These are phyloP conservation scores for Calocybe cyanea DNA, from an alignment of 768 basidiomycete genomes.

Conservation along the genomic window DNA sequence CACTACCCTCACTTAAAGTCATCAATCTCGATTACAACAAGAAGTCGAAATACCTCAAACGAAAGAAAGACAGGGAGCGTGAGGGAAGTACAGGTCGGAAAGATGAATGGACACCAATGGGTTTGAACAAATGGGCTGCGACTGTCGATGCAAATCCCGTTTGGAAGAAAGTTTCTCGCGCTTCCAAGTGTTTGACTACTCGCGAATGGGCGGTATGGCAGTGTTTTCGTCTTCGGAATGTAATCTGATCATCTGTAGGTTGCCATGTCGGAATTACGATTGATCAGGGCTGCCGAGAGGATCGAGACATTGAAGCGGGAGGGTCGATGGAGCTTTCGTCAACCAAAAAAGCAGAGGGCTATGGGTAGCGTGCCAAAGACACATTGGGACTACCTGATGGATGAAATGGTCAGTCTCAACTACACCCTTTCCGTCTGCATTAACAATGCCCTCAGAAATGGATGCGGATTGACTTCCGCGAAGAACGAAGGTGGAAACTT, in stretches of 20 bases:
- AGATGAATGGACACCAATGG: conserved; percentile 65
- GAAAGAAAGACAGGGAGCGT: conserved; percentile 51
- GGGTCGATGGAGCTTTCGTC: conserved; percentile 87
- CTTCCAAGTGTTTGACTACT: conserved; percentile 75
- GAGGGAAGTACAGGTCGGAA: conserved; percentile 33
- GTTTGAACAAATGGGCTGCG: conserved; percentile 70
- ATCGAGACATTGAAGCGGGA: conserved; percentile 80
- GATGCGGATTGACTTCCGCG: conserved; percentile 94
- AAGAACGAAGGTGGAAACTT: conserved; percentile 91
- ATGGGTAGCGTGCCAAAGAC: conserved; percentile 72
- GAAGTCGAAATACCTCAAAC: conserved; percentile 32
- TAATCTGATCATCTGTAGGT: conserved; percentile 33
- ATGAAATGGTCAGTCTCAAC: conserved; percentile 77
- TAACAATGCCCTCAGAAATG: conserved; percentile 64
- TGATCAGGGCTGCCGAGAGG: conserved; percentile 77
- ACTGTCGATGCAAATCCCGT: conserved; percentile 75
- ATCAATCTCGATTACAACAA: conserved; percentile 52
- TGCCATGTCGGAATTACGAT: conserved; percentile 73
- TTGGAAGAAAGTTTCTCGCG: conserved; percentile 62
- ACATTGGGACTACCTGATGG: conserved; percentile 94
- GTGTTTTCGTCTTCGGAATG: neutral
- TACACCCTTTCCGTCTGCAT: neutral
- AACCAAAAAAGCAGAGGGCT: conserved; percentile 90
- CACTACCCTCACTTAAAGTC: conserved; percentile 50
- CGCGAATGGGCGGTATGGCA: conserved; percentile 78